Evolutionary conservation across 1,284 basidiomycete species (phyloP), one percentile per base, ranked within the genome.

Genomic region (Schizophyllum commune): DNA sequence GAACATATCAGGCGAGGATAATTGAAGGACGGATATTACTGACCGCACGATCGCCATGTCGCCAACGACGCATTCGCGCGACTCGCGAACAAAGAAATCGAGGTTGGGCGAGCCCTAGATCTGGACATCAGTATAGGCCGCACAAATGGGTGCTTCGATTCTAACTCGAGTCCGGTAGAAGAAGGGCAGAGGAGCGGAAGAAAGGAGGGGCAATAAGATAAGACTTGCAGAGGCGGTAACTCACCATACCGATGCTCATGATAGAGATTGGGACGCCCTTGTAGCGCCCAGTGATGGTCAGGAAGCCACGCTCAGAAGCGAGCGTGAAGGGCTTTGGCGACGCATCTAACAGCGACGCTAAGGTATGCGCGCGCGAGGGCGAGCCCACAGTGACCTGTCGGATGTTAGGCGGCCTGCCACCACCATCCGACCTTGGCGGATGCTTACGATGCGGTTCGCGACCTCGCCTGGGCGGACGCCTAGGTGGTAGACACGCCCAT

Each of bases 41-140:
- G 62, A 89, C 89, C 89, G 84, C 65, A 92, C 77, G 62, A 94
- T 80, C 64, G 83, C 76, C 82, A 94, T 84, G 69, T 94, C 91
- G 7, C 92, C 91, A 63, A 74, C 77, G 52, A 92, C 73, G 65
- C 88, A 88, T 69, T 93, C 92, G 61, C 91, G 80, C 17, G 83
- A 83, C 74, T 94, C 92, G 64, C 92, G 83, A 15, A 94, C 82
- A 71, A 93, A 91, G 73, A 94, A 94, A 73, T 94, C 91, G 72
- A 88, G 88, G 71, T 89, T 91, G 1, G 90, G 82, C 63, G 76
- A 77, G 20, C 91, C 91, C 53, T 27, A 27, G 27, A 27, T 3
- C 3, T 2, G 27, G 5, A 27, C 27, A 27, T 27, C 3, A 27
- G 27, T 3, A 27, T 5, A 5, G 27, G 5, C 27, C 27, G n/a